Percentiles rank a stretch among this genome's conserved stretches.
phyloP scores from a whole-genome alignment of 2,329 filamentous ascomycete species.

The Metarhizium brunneum region DNA sequence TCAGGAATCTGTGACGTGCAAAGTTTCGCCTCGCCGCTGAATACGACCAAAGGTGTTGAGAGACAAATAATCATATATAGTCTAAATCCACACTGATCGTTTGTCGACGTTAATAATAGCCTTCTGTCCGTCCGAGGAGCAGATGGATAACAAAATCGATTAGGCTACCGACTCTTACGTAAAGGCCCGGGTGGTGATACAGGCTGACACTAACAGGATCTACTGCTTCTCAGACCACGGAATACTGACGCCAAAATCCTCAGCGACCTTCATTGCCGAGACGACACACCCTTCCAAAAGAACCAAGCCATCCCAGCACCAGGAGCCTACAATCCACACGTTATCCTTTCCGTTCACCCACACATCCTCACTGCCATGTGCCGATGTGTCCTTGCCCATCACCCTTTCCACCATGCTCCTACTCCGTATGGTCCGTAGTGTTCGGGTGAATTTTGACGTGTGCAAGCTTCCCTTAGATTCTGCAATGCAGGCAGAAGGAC shows the following conservation, averaged over 20 bases:
- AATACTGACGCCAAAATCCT: constrained; percentile 37
- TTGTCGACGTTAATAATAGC: no score
- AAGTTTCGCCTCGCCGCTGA: no score
- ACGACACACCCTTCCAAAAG: constrained; percentile 51
- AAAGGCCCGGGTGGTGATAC: no score
- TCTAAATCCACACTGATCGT: no score
- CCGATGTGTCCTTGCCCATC: constrained; percentile 17
- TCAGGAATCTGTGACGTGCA: no score
- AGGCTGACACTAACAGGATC: no score
- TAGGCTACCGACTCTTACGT: no score
- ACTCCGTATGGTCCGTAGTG: constrained; percentile 39
- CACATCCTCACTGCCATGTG: background rate
- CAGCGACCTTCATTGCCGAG: constrained; percentile 46
- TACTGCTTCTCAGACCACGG: constrained; percentile 19
- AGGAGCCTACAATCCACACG: constrained; percentile 47
- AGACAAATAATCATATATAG: no score
- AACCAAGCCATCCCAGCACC: constrained; percentile 59
- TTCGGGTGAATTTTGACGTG: constrained; percentile 40
- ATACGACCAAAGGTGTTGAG: no score
- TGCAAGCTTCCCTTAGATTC: constrained; percentile 27
- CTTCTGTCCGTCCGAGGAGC: no score
- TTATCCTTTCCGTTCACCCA: constrained; percentile 46
- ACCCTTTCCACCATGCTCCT: constrained; percentile 36
- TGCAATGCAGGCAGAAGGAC: constrained; percentile 28
- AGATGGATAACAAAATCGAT: no score